Evolutionary conservation across 306 rosid genomes (phyloP).

Genomic region (Malus sieversii): DNA sequence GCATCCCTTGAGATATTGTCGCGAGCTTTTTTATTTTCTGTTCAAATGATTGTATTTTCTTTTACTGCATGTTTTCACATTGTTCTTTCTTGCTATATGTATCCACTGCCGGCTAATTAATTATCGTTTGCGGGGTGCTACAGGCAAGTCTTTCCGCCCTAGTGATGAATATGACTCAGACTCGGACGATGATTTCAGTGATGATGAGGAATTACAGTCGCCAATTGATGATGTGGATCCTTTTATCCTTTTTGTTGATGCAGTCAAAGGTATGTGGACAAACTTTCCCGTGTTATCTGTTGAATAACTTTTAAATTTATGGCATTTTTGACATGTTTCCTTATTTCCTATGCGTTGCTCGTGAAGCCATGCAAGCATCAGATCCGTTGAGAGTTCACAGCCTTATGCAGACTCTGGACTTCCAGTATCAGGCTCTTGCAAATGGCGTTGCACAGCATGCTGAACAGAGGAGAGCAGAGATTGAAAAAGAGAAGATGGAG

Average conservation of each 20-base stretch:
- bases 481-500: constrained; percentile 76
- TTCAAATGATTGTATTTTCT: not conserved
- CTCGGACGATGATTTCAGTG: constrained; percentile 83
- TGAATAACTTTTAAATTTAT: not conserved
- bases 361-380: constrained; percentile 54
- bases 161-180: constrained; percentile 56
- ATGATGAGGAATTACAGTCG: constrained; percentile 95
- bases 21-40: not conserved
- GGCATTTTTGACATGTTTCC: constrained; percentile 1
- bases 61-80: not conserved
- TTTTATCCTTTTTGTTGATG: constrained; percentile 77
- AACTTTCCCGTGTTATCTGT: not conserved
- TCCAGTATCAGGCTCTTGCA: constrained; percentile 86
- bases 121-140: not conserved
- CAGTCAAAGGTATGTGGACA: constrained; percentile 56
- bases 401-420: constrained; percentile 77
- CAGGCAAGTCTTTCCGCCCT: constrained; percentile 80
- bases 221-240: constrained; percentile 99
- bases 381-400: constrained; percentile 74
- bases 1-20: not conserved
- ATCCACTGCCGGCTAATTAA: not conserved
- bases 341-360: not conserved
- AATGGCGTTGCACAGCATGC: constrained; percentile 89
- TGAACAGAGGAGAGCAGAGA: constrained; percentile 74
- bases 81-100: not conserved